Base-by-base conservation (phyloP, 148 eudicot genomes). In the Polygonum aviculare region DNA sequence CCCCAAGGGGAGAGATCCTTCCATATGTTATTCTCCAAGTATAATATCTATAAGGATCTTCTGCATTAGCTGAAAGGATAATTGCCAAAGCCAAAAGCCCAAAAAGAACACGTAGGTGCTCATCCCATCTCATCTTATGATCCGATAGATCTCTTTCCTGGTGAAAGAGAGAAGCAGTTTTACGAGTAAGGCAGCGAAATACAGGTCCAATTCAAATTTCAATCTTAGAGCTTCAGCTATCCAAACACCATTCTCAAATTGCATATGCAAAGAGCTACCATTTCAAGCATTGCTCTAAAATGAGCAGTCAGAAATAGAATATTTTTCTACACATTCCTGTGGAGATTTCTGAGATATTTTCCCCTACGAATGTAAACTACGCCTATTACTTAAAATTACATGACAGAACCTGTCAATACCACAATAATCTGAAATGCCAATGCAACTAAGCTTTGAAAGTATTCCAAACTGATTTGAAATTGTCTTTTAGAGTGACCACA, bases 11-110 rank as follows among this genome's bases (percentile, higher is more conserved):
- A 52, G 91, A 77, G 82, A 85, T 74, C 3, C 76, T 70, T 80
- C 98, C 97, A 79, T 90, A 88, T 21, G 87, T 83, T 45, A 91
- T 79, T 62, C 74, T 86, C 89, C 89, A 91, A 16, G 84, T 85
- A 69, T 76, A 89, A 75, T 47, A 83, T 55, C 81, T 80, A 19
- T 91, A 90, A 0, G 98, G 97, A 78, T 86, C 89, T 54, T 94
- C 98, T 74, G 98, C 91, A 45, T 80, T 75, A 33, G 83, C 91
- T 69, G 71, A 78, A 22, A 81, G 57, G 44, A 82, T 75, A 73
- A 78, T 76, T 72, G 82, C 84, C 55, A 79, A 82, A 74, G 87
- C 85, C 74, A 88, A 77, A 63, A 87, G 33, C 80, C 88, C 94
- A 22, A 87, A 22, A 19, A 83, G 76, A 55, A 84, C 51, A 44